Evolutionary conservation across 345 rosid species (phyloP).

Genomic region (Syzygium jambos): DNA sequence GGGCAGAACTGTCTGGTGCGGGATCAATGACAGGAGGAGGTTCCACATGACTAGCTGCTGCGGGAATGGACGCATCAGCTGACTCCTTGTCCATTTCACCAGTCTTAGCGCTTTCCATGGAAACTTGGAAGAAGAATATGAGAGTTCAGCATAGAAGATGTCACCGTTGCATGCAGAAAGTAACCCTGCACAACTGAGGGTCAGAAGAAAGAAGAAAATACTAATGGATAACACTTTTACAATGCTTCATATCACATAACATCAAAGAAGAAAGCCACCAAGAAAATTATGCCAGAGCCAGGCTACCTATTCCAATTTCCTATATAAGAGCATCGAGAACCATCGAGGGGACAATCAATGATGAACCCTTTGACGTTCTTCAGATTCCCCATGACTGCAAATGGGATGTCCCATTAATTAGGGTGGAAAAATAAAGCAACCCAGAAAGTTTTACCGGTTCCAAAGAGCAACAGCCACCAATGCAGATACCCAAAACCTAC

Average conservation of each 20-base stretch:
- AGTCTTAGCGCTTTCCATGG: not conserved
- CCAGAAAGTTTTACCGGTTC: not conserved
- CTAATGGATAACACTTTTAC: not conserved
- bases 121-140: conserved; percentile 1
- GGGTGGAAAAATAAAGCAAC: not conserved
- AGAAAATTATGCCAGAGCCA: not conserved
- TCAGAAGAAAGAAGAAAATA: not conserved
- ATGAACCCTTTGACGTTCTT: not conserved
- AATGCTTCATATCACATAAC: not conserved
- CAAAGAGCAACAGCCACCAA: not conserved
- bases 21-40: conserved; percentile 26
- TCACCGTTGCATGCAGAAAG: not conserved
- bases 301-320: not conserved
- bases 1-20: conserved; percentile 24
- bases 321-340: not conserved
- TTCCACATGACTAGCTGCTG: conserved; percentile 30
- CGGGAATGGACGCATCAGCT: conserved; percentile 33
- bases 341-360: not conserved
- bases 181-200: not conserved
- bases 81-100: conserved; percentile 35
- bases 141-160: not conserved
- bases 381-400: not conserved
- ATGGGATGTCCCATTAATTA: not conserved
- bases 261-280: not conserved
- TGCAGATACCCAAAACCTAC: not conserved